A percentile compares a stretch with the other conserved stretches of the same genome.
These are phyloP conservation scores for Exophiala aquamarina DNA, from an alignment of 2,329 filamentous ascomycete species.

Conservation along the genomic window DNA sequence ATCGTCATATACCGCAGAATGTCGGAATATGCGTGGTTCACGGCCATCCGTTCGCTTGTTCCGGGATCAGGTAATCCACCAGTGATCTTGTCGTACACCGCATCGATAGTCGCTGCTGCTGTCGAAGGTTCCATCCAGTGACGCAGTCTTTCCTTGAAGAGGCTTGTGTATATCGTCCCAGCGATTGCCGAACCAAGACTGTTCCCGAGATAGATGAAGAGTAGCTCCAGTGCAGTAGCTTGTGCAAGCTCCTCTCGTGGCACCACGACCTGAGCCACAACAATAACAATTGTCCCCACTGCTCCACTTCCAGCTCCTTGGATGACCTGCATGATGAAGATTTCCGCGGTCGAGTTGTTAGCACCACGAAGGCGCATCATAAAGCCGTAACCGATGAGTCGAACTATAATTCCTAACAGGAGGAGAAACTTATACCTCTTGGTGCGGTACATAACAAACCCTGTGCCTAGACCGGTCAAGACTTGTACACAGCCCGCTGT, in stretches of 20 bases:
- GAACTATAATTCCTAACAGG: conserved; percentile 42
- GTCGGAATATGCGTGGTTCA: conserved; percentile 42
- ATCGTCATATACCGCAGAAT: conserved; percentile 35
- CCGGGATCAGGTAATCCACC: conserved; percentile 43
- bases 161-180: conserved; percentile 52
- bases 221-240: conserved; percentile 48
- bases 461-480: conserved; percentile 41
- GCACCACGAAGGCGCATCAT: conserved; percentile 51
- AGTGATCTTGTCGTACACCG: conserved; percentile 49
- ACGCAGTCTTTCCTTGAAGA: conserved; percentile 39
- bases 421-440: conserved; percentile 50
- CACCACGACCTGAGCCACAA: conserved; percentile 47
- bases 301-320: conserved; percentile 51
- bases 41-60: conserved; percentile 40
- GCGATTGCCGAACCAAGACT: conserved; percentile 42
- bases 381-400: conserved; percentile 50
- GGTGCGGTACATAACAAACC: conserved; percentile 43
- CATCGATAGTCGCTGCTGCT: conserved; percentile 34
- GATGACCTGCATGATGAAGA: conserved; percentile 50
- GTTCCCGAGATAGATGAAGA: conserved; percentile 42
- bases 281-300: conserved; percentile 44
- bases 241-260: conserved; percentile 49
- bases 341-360: conserved; percentile 44
- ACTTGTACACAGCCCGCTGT: conserved; percentile 44
- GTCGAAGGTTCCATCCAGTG: conserved; percentile 37